phyloP scores from a whole-genome alignment of 768 basidiomycete species.

The Boletus sp. region DNA sequence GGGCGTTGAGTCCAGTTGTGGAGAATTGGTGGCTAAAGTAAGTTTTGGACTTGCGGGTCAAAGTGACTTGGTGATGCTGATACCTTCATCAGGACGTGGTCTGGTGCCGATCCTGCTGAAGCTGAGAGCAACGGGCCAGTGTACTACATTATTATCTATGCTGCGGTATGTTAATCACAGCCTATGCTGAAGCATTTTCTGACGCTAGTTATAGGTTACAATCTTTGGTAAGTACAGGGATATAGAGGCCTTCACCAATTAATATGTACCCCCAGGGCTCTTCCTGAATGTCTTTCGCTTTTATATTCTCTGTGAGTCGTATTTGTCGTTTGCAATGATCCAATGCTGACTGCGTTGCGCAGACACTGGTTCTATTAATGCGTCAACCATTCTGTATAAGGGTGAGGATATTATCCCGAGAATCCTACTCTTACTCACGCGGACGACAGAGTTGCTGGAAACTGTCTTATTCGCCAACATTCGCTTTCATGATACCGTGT shows the following conservation, averaged over 20 bases:
- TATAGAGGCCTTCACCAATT: not conserved
- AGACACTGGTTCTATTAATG: constrained; percentile 79
- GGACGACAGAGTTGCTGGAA: constrained; percentile 55
- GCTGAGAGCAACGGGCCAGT: constrained; percentile 42
- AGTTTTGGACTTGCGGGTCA: constrained; percentile 1
- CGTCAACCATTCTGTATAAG: constrained; percentile 75
- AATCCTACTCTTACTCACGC: constrained; percentile 12
- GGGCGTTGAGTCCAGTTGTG: constrained; percentile 61
- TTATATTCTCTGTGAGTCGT: constrained; percentile 65
- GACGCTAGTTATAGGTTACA: constrained; percentile 36
- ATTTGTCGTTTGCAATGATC: not conserved
- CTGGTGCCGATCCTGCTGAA: constrained; percentile 43
- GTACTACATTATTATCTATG: constrained; percentile 60
- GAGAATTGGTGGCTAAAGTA: constrained; percentile 74
- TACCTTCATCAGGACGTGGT: constrained; percentile 49
- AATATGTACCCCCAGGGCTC: constrained; percentile 40
- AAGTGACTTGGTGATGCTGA: constrained; percentile 22
- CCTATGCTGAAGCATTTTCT: constrained; percentile 1
- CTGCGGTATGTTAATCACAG: constrained; percentile 41
- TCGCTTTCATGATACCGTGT: constrained; percentile 91
- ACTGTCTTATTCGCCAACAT: constrained; percentile 84
- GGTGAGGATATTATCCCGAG: constrained; percentile 33
- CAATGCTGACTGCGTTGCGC: constrained; percentile 7
- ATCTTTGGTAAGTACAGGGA: constrained; percentile 30
- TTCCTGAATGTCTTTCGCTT: constrained; percentile 59